Evolutionary conservation across 2,329 filamentous ascomycete species (phyloP).

Genomic region (Conoideocrella luteorostrata): DNA sequence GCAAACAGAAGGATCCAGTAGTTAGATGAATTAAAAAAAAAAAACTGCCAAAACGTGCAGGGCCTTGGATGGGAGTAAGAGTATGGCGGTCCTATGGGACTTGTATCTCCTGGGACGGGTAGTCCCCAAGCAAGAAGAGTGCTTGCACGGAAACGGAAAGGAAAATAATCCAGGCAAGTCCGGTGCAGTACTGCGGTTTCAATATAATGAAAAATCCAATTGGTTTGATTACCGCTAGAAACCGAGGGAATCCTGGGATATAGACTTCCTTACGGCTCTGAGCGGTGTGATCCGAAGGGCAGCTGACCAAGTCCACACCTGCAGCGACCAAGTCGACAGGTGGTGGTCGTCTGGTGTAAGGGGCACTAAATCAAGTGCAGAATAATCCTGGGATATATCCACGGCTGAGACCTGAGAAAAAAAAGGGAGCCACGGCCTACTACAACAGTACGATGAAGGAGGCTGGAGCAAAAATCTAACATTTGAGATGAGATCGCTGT

Average conservation of each 20-base stretch:
- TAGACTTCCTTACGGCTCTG: slow-evolving; percentile 1
- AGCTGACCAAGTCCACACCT: slow-evolving; percentile 8
- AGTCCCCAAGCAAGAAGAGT: neutral
- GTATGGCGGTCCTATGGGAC: neutral
- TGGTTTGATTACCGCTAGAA: slow-evolving; percentile 3
- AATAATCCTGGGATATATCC: slow-evolving; percentile 6
- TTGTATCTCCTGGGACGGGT: neutral
- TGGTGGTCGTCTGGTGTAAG: neutral
- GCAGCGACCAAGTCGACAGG: slow-evolving; percentile 8
- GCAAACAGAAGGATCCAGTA: too few relatives aligned
- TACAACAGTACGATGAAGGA: neutral
- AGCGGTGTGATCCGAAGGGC: slow-evolving; percentile 11
- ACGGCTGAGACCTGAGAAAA: neutral
- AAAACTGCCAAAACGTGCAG: neutral
- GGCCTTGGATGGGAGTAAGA: neutral
- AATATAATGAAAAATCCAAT: slow-evolving; percentile 6
- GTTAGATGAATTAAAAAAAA: too few relatives aligned
- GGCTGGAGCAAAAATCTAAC: neutral
- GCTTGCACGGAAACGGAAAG: neutral
- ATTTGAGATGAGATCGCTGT: neutral
- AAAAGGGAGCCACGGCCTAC: neutral
- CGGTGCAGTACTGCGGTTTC: neutral
- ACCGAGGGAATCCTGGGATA: slow-evolving; percentile 4
- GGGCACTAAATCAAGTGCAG: slow-evolving; percentile 11
- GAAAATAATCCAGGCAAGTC: slow-evolving; percentile 1